A percentile compares a stretch with the other conserved stretches of the same genome.
Evolutionary conservation across 495 filamentous ascomycete genomes (phyloP).

Genomic region (Penicillium goetzii): DNA sequence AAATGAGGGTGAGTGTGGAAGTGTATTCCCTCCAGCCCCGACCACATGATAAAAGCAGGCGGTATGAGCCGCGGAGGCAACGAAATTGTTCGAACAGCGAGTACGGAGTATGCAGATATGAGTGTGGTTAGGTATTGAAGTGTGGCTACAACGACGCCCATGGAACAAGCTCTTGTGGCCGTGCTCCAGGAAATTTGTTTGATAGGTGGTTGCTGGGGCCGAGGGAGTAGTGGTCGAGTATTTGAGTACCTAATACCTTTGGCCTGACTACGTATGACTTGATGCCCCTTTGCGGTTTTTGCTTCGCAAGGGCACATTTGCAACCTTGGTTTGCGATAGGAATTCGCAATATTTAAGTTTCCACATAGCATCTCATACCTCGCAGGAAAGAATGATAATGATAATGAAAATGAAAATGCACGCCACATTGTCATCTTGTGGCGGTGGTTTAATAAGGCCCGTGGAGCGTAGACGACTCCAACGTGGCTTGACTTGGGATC

Average conservation of each 20-base stretch:
- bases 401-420: background rate
- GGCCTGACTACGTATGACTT: background rate
- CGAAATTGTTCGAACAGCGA: background rate
- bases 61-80: slow-evolving; percentile 1
- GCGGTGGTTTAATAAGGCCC: background rate
- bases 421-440: background rate
- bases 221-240: background rate
- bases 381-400: background rate
- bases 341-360: background rate
- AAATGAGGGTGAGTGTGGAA: background rate
- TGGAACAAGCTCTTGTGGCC: slow-evolving; percentile 9
- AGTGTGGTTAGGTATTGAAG: background rate
- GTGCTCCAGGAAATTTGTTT: slow-evolving; percentile 12
- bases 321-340: background rate
- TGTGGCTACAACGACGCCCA: background rate
- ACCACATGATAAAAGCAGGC: slow-evolving; percentile 1
- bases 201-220: slow-evolving; percentile 23
- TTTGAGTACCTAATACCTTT: background rate
- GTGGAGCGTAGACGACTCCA: background rate
- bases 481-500: background rate
- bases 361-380: background rate
- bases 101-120: background rate
- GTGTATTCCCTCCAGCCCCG: background rate
- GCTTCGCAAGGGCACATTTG: background rate
- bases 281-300: background rate